Conservation (phyloP, 129 eudicot genomes). For the Artemisia annua region DNA sequence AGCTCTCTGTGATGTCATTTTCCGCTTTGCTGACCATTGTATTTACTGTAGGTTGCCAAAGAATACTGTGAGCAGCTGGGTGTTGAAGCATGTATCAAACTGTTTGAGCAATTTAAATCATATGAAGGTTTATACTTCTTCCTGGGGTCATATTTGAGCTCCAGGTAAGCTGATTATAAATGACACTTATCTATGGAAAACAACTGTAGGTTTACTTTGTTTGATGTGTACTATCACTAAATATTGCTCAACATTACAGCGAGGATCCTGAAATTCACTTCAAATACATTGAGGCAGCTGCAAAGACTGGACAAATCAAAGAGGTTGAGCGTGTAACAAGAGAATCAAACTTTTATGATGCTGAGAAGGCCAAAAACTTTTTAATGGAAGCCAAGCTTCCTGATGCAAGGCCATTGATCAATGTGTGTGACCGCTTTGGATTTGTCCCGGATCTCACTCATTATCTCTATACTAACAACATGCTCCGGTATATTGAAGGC, state of each 20-base stretch:
- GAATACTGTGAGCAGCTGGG: conserved; percentile 96
- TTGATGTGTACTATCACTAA: conserved; percentile 13
- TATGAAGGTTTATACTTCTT: conserved; percentile 95
- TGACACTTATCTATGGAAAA: background rate
- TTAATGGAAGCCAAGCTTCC: conserved; percentile 99
- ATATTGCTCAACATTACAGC: conserved; percentile 34
- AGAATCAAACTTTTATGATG: conserved; percentile 92
- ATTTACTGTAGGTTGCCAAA: conserved; percentile 74
- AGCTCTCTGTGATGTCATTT: background rate
- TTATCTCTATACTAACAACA: conserved; percentile 83
- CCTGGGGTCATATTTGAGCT: conserved; percentile 91
- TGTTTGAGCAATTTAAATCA: conserved; percentile 95
- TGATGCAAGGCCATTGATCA: conserved; percentile 96
- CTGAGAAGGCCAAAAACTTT: conserved; percentile 94
- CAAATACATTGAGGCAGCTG: conserved; percentile 96
- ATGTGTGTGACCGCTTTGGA: conserved; percentile 95
- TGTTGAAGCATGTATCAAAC: conserved; percentile 86
- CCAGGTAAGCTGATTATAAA: conserved; percentile 54
- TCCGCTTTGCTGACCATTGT: conserved; percentile 5
- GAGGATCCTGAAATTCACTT: conserved; percentile 98
- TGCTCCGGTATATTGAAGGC: conserved; percentile 99
- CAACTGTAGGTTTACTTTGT: background rate
- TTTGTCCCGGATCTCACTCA: conserved; percentile 97
- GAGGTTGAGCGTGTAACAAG: conserved; percentile 97
- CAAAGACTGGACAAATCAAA: conserved; percentile 95